Evolutionary conservation across 2,329 filamentous ascomycete genomes (phyloP).

Genomic region (Diaporthe citriasiana): DNA sequence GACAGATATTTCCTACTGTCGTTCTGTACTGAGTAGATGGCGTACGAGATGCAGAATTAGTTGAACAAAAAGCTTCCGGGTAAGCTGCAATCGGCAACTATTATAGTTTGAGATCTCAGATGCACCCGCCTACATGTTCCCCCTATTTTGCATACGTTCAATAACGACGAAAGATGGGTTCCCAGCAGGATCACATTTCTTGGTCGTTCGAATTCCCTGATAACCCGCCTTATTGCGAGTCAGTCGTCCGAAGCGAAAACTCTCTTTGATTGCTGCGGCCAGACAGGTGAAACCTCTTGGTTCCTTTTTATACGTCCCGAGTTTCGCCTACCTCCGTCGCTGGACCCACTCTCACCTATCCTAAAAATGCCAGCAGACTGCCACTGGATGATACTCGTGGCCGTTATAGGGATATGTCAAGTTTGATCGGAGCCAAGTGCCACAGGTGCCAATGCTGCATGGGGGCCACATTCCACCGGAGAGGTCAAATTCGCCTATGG

Average conservation of each 20-base stretch:
- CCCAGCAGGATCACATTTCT: neutral
- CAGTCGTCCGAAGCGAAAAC: constrained; percentile 18
- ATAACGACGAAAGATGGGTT: neutral
- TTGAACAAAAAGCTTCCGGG: neutral
- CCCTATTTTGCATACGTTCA: neutral
- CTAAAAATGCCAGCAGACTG: too few species aligned
- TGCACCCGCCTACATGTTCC: neutral
- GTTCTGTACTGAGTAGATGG: neutral
- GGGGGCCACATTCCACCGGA: neutral
- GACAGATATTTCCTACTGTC: too few species aligned
- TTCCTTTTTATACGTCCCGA: neutral
- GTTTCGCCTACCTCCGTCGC: neutral
- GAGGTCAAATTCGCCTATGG: neutral
- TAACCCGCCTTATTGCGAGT: constrained; percentile 13
- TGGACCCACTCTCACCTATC: neutral
- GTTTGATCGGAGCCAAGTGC: neutral
- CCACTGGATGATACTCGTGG: neutral
- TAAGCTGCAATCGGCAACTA: neutral
- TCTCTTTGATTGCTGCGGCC: constrained; percentile 18
- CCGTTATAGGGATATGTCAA: neutral
- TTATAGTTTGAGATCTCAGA: constrained; percentile 2
- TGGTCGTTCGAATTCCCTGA: neutral
- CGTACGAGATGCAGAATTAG: neutral
- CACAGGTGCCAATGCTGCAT: neutral
- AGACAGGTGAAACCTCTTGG: constrained; percentile 6